Base-by-base conservation (phyloP, 495 filamentous ascomycete genomes). In the Xylaria scruposa region DNA sequence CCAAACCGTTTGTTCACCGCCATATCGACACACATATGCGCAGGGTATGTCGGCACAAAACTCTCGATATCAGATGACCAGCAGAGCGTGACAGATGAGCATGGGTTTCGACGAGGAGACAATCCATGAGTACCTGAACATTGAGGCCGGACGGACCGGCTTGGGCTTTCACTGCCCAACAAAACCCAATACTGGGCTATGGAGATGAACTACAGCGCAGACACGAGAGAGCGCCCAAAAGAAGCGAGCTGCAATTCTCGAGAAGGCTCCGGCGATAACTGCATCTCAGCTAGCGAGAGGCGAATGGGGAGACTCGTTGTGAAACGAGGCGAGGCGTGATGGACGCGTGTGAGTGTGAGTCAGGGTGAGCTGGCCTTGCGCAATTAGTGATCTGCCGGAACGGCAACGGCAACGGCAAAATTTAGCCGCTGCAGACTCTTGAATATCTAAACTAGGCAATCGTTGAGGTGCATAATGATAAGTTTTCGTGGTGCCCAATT, bases 141-240 rank as follows among this genome's bases (percentile, higher is more conserved):
- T 31, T 47, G 24, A n/a, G 49, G 44, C 68, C 68, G 13, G 42
- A 29, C 31, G 56, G 59, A 21, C 64, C n/a, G 46, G 59, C 21
- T 70, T 64, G 68, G 68, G 68, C 42, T n/a, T 46, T 51, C 33
- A 17, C 21, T 40, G 68, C 59, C 68, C 59, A 70, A 70, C 68
- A 62, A 51, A 63, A 68, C 67, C 67, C n/a, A 69, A 69, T 60
- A 31, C 13, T 33, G 4, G 6, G 21, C 61, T 29, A 38, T 38
- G 40, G 26, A 36, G 42, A 47, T 62, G n/a, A 46, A 40, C 46
- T 38, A 24, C 12, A n/a, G 58, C 56, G 58, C 54, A 49, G 61
- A 59, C 33, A 40, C 42, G 31, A 24, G 31, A 17, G n/a, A 24
- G 40, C 7, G 33, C 42, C 68, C 59, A 62, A 64, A 64, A 47